Evolutionary conservation across 2,329 filamentous ascomycete genomes (phyloP).

Genomic region (Phaeosphaeria sp.): DNA sequence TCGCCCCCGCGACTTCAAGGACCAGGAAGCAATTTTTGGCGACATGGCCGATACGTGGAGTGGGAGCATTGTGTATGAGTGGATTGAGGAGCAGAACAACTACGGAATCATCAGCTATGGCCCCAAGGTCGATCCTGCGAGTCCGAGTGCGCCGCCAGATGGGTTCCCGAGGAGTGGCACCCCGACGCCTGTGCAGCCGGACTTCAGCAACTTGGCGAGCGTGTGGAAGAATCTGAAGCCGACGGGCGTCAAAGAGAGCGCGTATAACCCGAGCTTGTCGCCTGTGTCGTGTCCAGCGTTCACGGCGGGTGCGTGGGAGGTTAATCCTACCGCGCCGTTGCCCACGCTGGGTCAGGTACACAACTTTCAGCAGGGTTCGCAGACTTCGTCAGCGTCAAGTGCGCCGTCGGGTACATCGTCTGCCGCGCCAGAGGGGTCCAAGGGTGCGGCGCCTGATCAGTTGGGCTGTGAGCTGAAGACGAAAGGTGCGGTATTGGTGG

Average conservation of each 20-base stretch:
- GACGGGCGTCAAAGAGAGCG: constrained; percentile 69
- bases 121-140: constrained; percentile 58
- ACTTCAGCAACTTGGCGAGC: constrained; percentile 78
- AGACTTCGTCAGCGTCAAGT: constrained; percentile 3
- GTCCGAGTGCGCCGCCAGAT: constrained; percentile 60
- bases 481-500: constrained; percentile 23
- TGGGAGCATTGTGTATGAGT: constrained; percentile 86
- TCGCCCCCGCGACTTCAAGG: constrained; percentile 68
- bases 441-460: constrained; percentile 27
- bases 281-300: constrained; percentile 74
- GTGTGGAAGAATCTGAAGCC: constrained; percentile 79
- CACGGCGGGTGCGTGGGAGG: constrained; percentile 73
- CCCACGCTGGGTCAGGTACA: constrained; percentile 67
- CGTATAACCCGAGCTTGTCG: constrained; percentile 68
- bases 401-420: neutral
- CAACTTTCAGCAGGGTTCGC: constrained; percentile 16
- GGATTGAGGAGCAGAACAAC: constrained; percentile 83
- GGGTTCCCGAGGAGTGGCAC: constrained; percentile 75
- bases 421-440: constrained; percentile 11
- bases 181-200: constrained; percentile 74
- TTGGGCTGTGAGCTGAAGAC: constrained; percentile 30
- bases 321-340: constrained; percentile 72
- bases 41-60: constrained; percentile 77
- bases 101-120: constrained; percentile 85
- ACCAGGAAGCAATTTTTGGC: constrained; percentile 81